phyloP scores from a whole-genome alignment of 2,329 filamentous ascomycete genomes.

The Exophiala sp. region DNA sequence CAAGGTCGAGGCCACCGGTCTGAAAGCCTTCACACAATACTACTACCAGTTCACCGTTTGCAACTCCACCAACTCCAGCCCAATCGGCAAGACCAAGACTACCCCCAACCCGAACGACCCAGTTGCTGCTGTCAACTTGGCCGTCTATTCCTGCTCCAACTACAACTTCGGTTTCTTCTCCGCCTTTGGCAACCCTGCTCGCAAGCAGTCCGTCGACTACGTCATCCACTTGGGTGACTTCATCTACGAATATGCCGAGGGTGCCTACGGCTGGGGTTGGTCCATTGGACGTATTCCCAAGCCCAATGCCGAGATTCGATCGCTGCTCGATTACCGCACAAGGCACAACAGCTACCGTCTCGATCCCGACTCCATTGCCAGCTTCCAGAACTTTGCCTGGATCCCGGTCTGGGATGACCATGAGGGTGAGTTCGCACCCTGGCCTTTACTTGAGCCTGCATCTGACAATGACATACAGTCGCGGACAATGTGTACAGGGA shows the following conservation, averaged over 20 bases:
- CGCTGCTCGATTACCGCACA: constrained; percentile 52
- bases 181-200: constrained; percentile 46
- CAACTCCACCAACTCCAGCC: constrained; percentile 57
- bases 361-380: constrained; percentile 57
- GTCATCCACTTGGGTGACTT: constrained; percentile 59
- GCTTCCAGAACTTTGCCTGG: constrained; percentile 58
- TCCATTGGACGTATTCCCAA: constrained; percentile 52
- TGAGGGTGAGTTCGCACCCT: constrained; percentile 29
- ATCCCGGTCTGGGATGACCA: constrained; percentile 65
- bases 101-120: constrained; percentile 57
- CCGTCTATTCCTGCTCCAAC: constrained; percentile 70
- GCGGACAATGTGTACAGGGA: constrained; percentile 64
- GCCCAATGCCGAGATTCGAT: constrained; percentile 51
- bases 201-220: constrained; percentile 60
- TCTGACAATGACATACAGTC: constrained; percentile 41
- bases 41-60: constrained; percentile 66
- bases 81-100: constrained; percentile 67
- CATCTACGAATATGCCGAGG: constrained; percentile 56
- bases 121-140: constrained; percentile 58
- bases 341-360: constrained; percentile 58
- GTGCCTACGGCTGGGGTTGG: constrained; percentile 52
- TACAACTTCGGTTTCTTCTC: constrained; percentile 47
- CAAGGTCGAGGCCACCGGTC: constrained; percentile 62
- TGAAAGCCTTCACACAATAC: constrained; percentile 63
- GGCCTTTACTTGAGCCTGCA: not conserved